Base-by-base conservation (phyloP, 768 basidiomycete species). In the Amyloporia xantha region DNA sequence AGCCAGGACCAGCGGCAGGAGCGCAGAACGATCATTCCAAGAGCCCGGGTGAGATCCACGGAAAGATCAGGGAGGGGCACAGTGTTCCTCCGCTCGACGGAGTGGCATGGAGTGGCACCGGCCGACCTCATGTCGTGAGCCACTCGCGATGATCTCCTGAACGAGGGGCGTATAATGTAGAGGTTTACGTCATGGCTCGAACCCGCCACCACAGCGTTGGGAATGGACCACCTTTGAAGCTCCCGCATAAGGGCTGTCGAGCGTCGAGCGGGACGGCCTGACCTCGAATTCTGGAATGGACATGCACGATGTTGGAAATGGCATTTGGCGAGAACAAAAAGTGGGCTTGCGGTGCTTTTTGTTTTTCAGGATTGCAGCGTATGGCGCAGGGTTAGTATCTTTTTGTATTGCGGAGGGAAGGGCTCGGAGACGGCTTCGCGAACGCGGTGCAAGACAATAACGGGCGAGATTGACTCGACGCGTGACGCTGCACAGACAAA, bases 391-490 rank as follows among this genome's bases (percentile, higher is more conserved):
- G 48, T 39, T 48, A 44, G 39, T 43, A 44, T 51, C 39, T 51
- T 59, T 58, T 58, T 54, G 52, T 56, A 45, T 48, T 36, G 38
- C 35, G 28, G 50, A 21, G 37, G 38, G 44, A 44, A 26, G 24
- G 45, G n/a, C 46, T 15, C 50, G 40, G 17, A 42, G 38, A 40
- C 39, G 43, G 44, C 46, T 58, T 54, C 56, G 49, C 54, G 56
- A 54, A 54, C 49, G 42, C 20, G 23, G n/a, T n/a, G 27, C 49
- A 41, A 59, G 58, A 59, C 58, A 59, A 59, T 56, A 59, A 41
- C 30, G 17, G 47, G n/a, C 27, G 44, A 38, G 15, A 40, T 47
- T 52, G 53, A 35, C 48, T 37, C 42, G 51, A 50, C 51, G 57
- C 54, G 54, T 53, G 53, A 50, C 47, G 39, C 17, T n/a, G n/a